phyloP scores from a whole-genome alignment of 140 eudicot species.

The Bidens hawaiensis region DNA sequence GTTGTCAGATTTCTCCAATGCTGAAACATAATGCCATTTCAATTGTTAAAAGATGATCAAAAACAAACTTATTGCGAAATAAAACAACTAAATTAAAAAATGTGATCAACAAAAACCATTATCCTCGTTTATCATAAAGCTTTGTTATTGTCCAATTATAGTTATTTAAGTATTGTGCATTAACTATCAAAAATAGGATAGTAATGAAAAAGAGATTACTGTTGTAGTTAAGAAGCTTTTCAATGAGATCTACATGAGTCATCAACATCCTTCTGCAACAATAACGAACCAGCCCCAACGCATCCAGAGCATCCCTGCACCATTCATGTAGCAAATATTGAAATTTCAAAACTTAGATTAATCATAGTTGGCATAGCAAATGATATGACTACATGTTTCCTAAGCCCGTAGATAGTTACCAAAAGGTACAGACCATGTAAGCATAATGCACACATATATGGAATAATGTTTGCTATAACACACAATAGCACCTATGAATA shows the following conservation, averaged over 20 bases:
- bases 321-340: too few species aligned
- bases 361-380: too few species aligned
- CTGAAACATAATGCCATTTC: conserved; percentile 23
- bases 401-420: background rate
- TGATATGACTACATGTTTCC: conserved; percentile 16
- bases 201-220: too few species aligned
- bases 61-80: background rate
- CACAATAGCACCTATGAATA: background rate
- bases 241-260: too few species aligned
- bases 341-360: too few species aligned
- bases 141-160: too few species aligned
- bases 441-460: background rate
- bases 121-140: background rate
- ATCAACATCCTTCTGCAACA: too few species aligned
- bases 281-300: too few species aligned
- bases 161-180: background rate
- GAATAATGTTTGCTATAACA: too few species aligned
- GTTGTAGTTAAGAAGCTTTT: too few species aligned
- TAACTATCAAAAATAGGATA: too few species aligned
- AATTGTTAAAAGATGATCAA: background rate
- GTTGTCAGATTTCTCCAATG: conserved; percentile 70
- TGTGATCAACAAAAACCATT: background rate
- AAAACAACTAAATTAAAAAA: too few species aligned
- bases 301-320: background rate
- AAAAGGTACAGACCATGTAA: background rate